Conservation (phyloP, 2,329 filamentous ascomycete species). For the Shiraia sp. region DNA sequence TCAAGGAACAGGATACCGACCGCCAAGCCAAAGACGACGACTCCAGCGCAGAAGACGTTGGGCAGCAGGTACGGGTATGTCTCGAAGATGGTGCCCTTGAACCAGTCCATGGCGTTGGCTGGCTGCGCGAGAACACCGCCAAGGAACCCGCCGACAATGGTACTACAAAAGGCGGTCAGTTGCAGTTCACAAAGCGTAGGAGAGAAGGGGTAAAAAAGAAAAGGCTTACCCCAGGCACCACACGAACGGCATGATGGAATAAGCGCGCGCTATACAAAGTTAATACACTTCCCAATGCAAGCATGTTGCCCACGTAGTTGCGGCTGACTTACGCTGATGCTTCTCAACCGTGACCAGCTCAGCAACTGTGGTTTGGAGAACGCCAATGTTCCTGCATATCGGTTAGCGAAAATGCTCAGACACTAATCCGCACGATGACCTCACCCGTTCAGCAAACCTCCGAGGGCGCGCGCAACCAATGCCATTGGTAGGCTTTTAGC, state of each 20-base stretch:
- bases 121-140: constrained; percentile 89
- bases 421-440: constrained; percentile 42
- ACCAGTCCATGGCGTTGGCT: constrained; percentile 75
- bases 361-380: constrained; percentile 91
- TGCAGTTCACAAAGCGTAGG: constrained; percentile 11
- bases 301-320: too few species aligned
- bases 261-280: constrained; percentile 72
- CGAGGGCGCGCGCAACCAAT: constrained; percentile 83
- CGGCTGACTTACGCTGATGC: constrained; percentile 73
- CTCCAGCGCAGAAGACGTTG: constrained; percentile 84
- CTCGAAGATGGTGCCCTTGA: constrained; percentile 79
- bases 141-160: constrained; percentile 88
- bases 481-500: constrained; percentile 80
- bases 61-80: constrained; percentile 87
- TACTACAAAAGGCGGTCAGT: constrained; percentile 57
- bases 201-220: constrained; percentile 18
- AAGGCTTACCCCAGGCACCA: constrained; percentile 93
- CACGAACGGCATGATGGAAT: constrained; percentile 96
- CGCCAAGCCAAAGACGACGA: constrained; percentile 74
- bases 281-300: too few species aligned
- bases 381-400: constrained; percentile 78
- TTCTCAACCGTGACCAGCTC: constrained; percentile 92
- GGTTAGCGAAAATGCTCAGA: constrained; percentile 34
- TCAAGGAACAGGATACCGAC: constrained; percentile 87
- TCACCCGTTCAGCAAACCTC: constrained; percentile 90